Base-by-base conservation (phyloP, 768 basidiomycete genomes). In the Dendrothele bispora region DNA sequence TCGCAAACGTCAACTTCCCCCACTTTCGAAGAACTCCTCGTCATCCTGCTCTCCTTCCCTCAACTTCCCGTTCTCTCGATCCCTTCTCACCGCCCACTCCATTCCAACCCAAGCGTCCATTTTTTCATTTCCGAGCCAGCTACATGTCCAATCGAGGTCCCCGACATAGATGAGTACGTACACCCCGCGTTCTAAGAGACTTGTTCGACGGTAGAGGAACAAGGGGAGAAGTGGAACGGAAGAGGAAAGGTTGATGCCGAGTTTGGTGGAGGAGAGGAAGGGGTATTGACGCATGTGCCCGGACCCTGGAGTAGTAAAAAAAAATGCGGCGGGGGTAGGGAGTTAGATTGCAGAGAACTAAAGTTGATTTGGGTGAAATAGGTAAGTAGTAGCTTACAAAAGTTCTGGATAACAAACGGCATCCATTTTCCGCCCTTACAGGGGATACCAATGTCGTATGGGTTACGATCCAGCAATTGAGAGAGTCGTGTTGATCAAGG, bases 91-190 rank as follows among this genome's bases (percentile, higher is more conserved):
- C 60, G 61, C 3, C 80, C 82, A n/a, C 68, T 67, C 84, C 83
- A 86, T 24, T 81, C 70, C 29, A 85, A 59, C 3, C 56, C 65
- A 18, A 73, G 66, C 18, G 78, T 69, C 78, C 79, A 79, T 6
- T 66, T 66, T 53, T 79, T 73, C 56, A 82, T 83, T 1, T 76
- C 80, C n/a, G n/a, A n/a, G n/a, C n/a, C n/a, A n/a, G n/a, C n/a
- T n/a, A n/a, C n/a, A n/a, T n/a, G n/a, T n/a, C n/a, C n/a, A n/a
- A n/a, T n/a, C n/a, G n/a, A n/a, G n/a, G n/a, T n/a, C n/a, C n/a
- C n/a, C n/a, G n/a, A n/a, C n/a, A n/a, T n/a, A n/a, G n/a, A n/a
- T n/a, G n/a, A n/a, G n/a, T n/a, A n/a, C n/a, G n/a, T n/a, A 35
- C 82, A 83, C 59, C n/a, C 71, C 74, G 18, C 74, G 72, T 50